Base-by-base conservation (phyloP, 805 yeast genomes). In the Candida gorgasii region DNA sequence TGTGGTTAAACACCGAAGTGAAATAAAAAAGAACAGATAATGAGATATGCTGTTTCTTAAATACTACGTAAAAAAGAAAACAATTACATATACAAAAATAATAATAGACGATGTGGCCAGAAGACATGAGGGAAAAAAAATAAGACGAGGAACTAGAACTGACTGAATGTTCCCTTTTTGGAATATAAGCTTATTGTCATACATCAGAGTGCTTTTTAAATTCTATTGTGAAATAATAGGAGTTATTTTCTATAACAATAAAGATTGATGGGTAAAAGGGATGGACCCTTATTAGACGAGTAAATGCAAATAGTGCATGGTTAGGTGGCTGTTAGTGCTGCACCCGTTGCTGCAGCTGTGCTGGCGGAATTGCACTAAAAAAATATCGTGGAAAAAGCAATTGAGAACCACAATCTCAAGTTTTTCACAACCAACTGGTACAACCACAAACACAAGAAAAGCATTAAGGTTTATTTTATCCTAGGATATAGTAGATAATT, bases 281-380 rank as follows among this genome's bases (percentile, higher is more conserved):
- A 22, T 34, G 37, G 37, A 20, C 27, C 37, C 37, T 20, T 33
- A 19, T 20, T 34, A 22, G 37, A 34, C 37, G 37, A 34, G 37
- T n/a, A 34, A 34, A 22, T 27, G 6, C 7, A 27, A 27, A 7
- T 27, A 12, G 30, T 27, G 30, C 30, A 27, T 27, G 12, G 28
- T 24, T 24, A 11, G 28, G 28, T 24, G 28, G 28, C 28, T 24
- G 28, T 24, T 11, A 27, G 17, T 18, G 35, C 33, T 29, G 33
- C 28, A 24, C 6, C n/a, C 12, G 28, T 13, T 24, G 28, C 13
- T n/a, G n/a, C n/a, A n/a, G n/a, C n/a, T n/a, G n/a, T n/a, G n/a
- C n/a, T n/a, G n/a, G n/a, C n/a, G n/a, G n/a, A n/a, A n/a, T n/a
- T n/a, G n/a, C n/a, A n/a, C n/a, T 24, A 11, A 24, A 24, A 24